Evolutionary conservation across 768 basidiomycete species (phyloP).

Genomic region (Termitomyces sp.): DNA sequence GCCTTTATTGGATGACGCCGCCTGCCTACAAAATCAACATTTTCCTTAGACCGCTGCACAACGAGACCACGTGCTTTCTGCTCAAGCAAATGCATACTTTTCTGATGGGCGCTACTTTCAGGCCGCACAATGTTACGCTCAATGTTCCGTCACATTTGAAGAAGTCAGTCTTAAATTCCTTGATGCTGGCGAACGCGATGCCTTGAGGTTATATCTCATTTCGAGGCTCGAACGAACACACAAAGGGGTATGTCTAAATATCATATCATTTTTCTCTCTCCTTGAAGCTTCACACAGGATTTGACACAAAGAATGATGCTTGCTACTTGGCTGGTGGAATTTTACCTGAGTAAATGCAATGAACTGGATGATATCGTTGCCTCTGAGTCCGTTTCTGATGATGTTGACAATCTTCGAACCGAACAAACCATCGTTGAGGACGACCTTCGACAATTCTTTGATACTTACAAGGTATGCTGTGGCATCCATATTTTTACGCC

Average conservation of each 20-base stretch:
- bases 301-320: constrained; percentile 94
- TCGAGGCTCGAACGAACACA: constrained; percentile 81
- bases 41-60: constrained; percentile 71
- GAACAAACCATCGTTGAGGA: constrained; percentile 86
- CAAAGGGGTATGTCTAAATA: constrained; percentile 58
- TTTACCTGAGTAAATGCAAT: constrained; percentile 95
- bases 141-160: constrained; percentile 84
- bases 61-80: constrained; percentile 75
- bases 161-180: constrained; percentile 88
- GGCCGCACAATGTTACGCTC: constrained; percentile 89
- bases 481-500: background rate
- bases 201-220: constrained; percentile 84
- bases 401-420: constrained; percentile 78
- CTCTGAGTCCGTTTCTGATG: constrained; percentile 74
- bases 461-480: constrained; percentile 79
- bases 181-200: constrained; percentile 86
- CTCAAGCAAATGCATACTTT: constrained; percentile 81
- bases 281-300: constrained; percentile 48
- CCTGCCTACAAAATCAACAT: background rate
- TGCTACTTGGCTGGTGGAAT: constrained; percentile 97
- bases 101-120: constrained; percentile 79
- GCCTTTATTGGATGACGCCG: constrained; percentile 10
- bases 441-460: constrained; percentile 88
- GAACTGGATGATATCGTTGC: constrained; percentile 93
- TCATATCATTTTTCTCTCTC: background rate